A percentile compares a stretch with the other conserved stretches of the same genome.
These are phyloP conservation scores for Akebia trifoliata DNA, from an alignment of 164 flowering plant species.

Conservation along the genomic window DNA sequence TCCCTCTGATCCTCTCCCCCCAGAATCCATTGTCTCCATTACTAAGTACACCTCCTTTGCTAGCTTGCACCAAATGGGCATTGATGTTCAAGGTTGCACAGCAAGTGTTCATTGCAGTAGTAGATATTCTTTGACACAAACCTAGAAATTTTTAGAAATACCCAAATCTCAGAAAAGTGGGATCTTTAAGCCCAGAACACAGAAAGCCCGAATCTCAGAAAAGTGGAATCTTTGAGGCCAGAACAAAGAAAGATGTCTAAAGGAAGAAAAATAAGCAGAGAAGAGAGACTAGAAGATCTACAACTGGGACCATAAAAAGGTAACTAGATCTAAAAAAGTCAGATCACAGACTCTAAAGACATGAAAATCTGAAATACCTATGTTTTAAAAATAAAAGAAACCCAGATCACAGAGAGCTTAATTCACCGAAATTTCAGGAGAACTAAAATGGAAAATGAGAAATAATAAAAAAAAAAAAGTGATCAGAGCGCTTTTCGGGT, in stretches of 20 bases:
- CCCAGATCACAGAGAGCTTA: neutral
- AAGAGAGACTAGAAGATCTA: neutral
- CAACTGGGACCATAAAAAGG: too few species aligned
- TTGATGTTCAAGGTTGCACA: constrained; percentile 30
- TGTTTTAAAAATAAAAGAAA: too few species aligned
- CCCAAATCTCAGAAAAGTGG: constrained; percentile 7
- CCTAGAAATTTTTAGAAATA: neutral
- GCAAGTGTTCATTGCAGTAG: constrained; percentile 44
- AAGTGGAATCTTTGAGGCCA: too few species aligned
- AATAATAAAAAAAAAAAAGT: too few species aligned
- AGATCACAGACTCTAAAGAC: too few species aligned
- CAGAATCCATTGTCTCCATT: constrained; percentile 26
- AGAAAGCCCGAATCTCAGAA: too few species aligned
- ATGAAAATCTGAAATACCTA: too few species aligned
- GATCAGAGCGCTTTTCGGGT: constrained; percentile 13
- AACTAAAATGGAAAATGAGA: constrained; percentile 6
- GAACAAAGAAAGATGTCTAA: too few species aligned
- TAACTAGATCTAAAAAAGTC: constrained; percentile 4
- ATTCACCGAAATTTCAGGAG: neutral
- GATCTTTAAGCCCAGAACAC: constrained; percentile 5
- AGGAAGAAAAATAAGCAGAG: neutral
- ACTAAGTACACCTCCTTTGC: constrained; percentile 4
- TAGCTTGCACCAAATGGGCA: constrained; percentile 15
- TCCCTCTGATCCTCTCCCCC: constrained; percentile 38
- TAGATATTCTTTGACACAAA: neutral